Base-by-base conservation (phyloP, 2,329 filamentous ascomycete species). In the Trichoderma semiorbis region DNA sequence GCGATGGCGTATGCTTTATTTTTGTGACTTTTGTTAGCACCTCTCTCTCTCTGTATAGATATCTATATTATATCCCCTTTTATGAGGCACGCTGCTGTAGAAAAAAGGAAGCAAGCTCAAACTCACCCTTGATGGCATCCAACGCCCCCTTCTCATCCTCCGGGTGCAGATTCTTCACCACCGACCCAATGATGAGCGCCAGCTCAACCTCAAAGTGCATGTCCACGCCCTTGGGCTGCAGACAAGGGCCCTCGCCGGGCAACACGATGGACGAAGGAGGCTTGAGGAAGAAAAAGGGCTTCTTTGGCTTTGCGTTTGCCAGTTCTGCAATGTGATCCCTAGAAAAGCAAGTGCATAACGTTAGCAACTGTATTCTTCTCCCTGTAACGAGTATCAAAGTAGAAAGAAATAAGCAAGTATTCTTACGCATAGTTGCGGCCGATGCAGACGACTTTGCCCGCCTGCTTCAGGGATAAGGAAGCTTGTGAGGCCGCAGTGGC, bases 211-310 rank as follows among this genome's bases (percentile, higher is more conserved):
- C 96, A 84, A 95, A 97, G 84, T 98, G 95, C 78, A 98, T 86
- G 77, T 91, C 92, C 53, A 97, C 91, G 74, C 95, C 95, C 77
- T 87, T 89, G 57, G 96, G 96, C 58, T 92, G 89, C 76, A 97
- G 87, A 62, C 97, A 90, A 3, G 95, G 91, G 1, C 95, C 95
- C 71, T 90, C 88, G 32, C 89, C 88, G 0, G 94, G 94, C 26
- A 92, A 87, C 5, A 98, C 88, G 76, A 99, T 93, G 4, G 94
- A 93, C 53, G 92, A 93, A 0, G 95, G 85, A 2, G 96, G 96
- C 87, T 99, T 99, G 77, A 98, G 89, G 88, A 99, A 99, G 90
- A 98, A 99, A 85, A 99, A 98, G 30, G 96, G 96, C 83, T 98
- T 94, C 82, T 96, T 97, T 65, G 96, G 96, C 75, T 90, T 90